A percentile compares a stretch with the other conserved stretches of the same genome.
These are phyloP conservation scores for Sisymbrium irio DNA, from an alignment of 345 rosid species.

Conservation along the genomic window DNA sequence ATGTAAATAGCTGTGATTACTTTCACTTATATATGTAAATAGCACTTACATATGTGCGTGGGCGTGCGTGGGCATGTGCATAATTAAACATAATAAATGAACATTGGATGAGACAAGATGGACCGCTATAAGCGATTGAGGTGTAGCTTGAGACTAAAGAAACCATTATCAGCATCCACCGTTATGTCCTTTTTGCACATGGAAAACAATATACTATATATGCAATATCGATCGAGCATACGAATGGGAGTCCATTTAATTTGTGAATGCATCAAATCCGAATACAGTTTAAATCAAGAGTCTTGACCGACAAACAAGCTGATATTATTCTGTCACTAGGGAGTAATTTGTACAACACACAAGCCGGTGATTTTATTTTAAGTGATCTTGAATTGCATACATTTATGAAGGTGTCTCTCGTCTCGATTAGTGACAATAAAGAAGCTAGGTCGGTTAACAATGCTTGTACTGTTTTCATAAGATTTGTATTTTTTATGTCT, in stretches of 20 bases:
- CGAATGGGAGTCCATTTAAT: conserved; percentile 11
- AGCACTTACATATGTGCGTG: conserved; percentile 2
- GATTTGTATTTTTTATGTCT: neutral
- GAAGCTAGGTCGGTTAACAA: neutral
- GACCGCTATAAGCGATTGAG: conserved; percentile 34
- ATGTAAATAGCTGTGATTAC: neutral
- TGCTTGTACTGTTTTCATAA: neutral
- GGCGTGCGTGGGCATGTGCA: conserved; percentile 31
- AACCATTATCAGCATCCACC: conserved; percentile 25
- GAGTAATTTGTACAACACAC: neutral
- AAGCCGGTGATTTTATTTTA: neutral
- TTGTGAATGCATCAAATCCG: neutral
- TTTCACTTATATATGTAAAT: neutral
- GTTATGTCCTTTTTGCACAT: conserved; percentile 17
- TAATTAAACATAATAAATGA: conserved; percentile 16
- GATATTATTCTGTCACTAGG: conserved; percentile 1
- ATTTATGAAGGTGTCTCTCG: neutral
- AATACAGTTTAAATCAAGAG: conserved; percentile 5
- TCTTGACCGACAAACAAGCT: conserved; percentile 27
- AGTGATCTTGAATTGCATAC: neutral
- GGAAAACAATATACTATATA: conserved; percentile 5
- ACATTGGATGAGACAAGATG: conserved; percentile 21
- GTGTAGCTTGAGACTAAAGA: conserved; percentile 30
- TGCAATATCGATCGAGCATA: conserved; percentile 10
- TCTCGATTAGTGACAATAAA: neutral